phyloP scores from a whole-genome alignment of 495 filamentous ascomycete species.

The Penicillium cosmopolitanum region DNA sequence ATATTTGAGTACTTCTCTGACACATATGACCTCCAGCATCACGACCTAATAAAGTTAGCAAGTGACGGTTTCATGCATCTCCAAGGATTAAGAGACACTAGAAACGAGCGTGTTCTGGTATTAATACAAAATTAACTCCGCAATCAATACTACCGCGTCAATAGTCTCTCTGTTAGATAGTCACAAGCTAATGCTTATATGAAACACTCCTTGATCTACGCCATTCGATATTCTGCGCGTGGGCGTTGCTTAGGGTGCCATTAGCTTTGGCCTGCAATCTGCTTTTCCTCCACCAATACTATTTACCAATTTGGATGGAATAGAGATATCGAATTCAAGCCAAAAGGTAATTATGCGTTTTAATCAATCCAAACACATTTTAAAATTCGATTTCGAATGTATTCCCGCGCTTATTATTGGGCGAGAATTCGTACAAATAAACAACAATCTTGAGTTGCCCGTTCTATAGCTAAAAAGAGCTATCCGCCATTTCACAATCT shows the following conservation, averaged over 20 bases:
- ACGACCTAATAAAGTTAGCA: neutral
- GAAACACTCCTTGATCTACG: neutral
- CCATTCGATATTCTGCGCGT: neutral
- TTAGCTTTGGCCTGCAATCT: too few relatives aligned
- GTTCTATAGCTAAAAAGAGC: neutral
- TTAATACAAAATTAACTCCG: neutral
- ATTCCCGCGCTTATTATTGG: too few relatives aligned
- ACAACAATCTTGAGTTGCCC: too few relatives aligned
- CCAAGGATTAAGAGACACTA: neutral
- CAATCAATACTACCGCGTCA: neutral
- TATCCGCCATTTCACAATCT: neutral
- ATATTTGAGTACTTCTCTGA: neutral
- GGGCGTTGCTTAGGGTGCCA: too few relatives aligned
- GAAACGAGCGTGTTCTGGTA: neutral
- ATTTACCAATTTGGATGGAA: too few relatives aligned
- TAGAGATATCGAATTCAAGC: too few relatives aligned
- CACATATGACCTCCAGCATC: neutral
- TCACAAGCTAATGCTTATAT: neutral
- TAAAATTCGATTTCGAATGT: too few relatives aligned
- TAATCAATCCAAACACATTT: too few relatives aligned
- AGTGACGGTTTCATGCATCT: neutral
- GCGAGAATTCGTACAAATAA: too few relatives aligned
- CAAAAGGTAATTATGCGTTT: too few relatives aligned
- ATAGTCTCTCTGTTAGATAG: neutral
- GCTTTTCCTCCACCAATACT: too few relatives aligned